Base-by-base conservation (phyloP, 768 basidiomycete species). In the Suillus americanus region DNA sequence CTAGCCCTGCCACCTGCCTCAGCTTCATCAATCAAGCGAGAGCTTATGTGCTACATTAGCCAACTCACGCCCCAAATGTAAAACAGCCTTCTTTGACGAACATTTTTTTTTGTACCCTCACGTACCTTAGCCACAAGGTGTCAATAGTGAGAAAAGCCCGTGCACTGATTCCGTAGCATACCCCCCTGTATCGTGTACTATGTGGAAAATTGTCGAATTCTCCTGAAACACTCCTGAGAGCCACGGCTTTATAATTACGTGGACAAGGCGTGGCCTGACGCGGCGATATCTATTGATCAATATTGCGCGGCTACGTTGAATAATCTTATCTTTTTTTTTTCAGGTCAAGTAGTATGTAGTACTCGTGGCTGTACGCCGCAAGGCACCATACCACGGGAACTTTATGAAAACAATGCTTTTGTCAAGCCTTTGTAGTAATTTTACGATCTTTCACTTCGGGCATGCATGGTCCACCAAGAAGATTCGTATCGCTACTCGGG, bases 181-280 rank as follows among this genome's bases (percentile, higher is more conserved):
- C 37, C 37, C 55, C 55, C 55, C 55, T 38, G 37, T 56, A 23
- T 56, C 37, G 55, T 38, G 55, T 40, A 23, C 23, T 23, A 57
- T 6, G 25, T 25, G 7, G 56, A 57, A 57, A 12, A 6, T 57
- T 0, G 37, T 57, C 23, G 18, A 20, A 41, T 59, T 41, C 38
- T 57, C 37, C 37, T 23, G 55, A 56, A 56, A 56, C 55, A 25
- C 35, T 30, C 51, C 8, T 53, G 51, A 53, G 18, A 45, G 61
- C n/a, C 33, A 50, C 23, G 20, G 50, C 48, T 50, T 50, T 50
- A 50, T 50, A 50, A 28, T 61, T 74, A 73, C 71, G 70, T 40
- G 74, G 74, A 76, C 64, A 50, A 61, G 28, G 56, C 48, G 65
- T 14, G 50, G 51, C 51, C 8, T 20, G n/a, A 46, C 12, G 25